Evolutionary conservation across 2,329 filamentous ascomycete species (phyloP).

Genomic region (Ophiostoma piceae): DNA sequence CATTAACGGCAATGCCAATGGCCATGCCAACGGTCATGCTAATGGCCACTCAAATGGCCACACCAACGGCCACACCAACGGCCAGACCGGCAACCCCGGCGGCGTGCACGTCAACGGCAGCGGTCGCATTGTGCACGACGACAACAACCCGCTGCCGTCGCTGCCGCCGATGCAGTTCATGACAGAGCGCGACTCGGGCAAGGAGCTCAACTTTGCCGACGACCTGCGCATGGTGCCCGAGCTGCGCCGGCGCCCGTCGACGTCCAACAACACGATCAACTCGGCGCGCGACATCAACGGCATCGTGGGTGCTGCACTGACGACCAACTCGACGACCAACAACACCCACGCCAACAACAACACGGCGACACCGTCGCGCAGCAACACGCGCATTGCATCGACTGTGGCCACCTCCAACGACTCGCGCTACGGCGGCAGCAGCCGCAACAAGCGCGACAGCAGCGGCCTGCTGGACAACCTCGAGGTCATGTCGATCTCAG

Average conservation of each 20-base stretch:
- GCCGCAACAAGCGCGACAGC: constrained; percentile 14
- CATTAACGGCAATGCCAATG: neutral
- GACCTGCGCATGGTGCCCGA: constrained; percentile 26
- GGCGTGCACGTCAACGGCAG: constrained; percentile 16
- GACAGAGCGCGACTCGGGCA: constrained; percentile 26
- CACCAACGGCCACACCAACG: neutral
- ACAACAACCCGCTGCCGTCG: constrained; percentile 23
- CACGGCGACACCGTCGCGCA: neutral
- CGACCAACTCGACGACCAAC: constrained; percentile 10
- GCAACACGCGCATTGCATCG: constrained; percentile 23
- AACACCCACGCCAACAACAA: neutral
- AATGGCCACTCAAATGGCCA: constrained; percentile 1
- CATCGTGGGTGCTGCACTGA: constrained; percentile 22
- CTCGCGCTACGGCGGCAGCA: constrained; percentile 19
- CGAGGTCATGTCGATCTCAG: constrained; percentile 25
- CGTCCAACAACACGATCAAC: constrained; percentile 29
- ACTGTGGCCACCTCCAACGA: constrained; percentile 24
- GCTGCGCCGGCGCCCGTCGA: constrained; percentile 29
- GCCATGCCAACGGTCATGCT: neutral
- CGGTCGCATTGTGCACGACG: constrained; percentile 20
- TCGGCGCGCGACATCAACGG: constrained; percentile 23
- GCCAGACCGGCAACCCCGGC: constrained; percentile 9
- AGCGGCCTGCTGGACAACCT: constrained; percentile 22
- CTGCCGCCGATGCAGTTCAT: constrained; percentile 27
- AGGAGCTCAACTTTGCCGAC: constrained; percentile 25